phyloP scores from a whole-genome alignment of 1,139 yeast genomes.

The Debaryomyces nepalensis region DNA sequence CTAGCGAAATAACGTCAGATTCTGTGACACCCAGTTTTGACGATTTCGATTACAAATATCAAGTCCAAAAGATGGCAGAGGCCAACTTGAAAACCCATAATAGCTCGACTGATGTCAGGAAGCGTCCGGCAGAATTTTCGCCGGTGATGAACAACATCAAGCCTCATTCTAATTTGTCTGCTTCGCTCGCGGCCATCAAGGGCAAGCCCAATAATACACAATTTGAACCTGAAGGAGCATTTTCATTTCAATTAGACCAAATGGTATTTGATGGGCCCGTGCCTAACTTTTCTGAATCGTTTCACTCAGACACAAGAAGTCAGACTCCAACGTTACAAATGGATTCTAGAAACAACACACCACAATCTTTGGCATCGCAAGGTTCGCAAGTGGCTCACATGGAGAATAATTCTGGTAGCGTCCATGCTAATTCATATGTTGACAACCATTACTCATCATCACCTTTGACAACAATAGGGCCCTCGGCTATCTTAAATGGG shows the following conservation, averaged over 20 bases:
- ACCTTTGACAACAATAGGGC: constrained; percentile 14
- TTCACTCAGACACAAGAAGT: constrained; percentile 8
- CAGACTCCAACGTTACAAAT: neutral
- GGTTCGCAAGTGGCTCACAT: constrained; percentile 7
- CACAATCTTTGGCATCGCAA: constrained; percentile 5
- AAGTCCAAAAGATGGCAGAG: constrained; percentile 61
- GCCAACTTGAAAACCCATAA: constrained; percentile 16
- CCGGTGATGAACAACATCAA: constrained; percentile 26
- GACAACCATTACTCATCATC: constrained; percentile 11
- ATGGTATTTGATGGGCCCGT: constrained; percentile 41
- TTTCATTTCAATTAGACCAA: constrained; percentile 38
- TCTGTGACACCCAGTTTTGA: constrained; percentile 30
- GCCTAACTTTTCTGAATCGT: constrained; percentile 21
- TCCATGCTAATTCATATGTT: constrained; percentile 16
- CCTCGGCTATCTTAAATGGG: constrained; percentile 18
- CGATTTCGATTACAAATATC: constrained; percentile 71
- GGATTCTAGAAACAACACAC: constrained; percentile 1
- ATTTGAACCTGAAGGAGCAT: constrained; percentile 15
- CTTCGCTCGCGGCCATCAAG: constrained; percentile 19
- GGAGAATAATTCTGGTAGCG: neutral
- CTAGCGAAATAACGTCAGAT: constrained; percentile 1
- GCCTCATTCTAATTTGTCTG: constrained; percentile 23
- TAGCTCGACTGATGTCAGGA: constrained; percentile 23
- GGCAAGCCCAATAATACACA: constrained; percentile 8
- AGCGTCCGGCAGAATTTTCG: constrained; percentile 42